phyloP scores from a whole-genome alignment of 179 eudicot species.

The Sideroxylon spinosum region DNA sequence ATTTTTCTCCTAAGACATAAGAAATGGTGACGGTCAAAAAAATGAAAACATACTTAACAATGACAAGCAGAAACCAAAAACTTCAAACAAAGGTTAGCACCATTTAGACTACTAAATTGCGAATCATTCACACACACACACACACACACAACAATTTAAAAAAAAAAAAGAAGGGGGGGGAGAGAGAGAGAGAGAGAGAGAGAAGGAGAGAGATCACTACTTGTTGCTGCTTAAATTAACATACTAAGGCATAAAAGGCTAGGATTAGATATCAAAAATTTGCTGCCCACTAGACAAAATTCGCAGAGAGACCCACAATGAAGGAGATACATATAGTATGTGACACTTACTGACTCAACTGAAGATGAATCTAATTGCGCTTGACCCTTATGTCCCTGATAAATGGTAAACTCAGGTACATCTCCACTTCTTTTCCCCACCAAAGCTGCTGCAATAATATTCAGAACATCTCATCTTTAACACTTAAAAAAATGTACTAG shows the following conservation, averaged over 20 bases:
- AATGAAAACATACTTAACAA: neutral
- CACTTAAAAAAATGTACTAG: too few species aligned
- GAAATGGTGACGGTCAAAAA: neutral
- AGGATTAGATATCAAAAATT: slow-evolving; percentile 1
- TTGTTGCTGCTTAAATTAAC: slow-evolving; percentile 12
- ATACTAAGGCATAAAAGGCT: slow-evolving; percentile 8
- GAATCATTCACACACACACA: too few species aligned
- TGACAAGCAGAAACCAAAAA: neutral
- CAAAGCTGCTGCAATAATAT: slow-evolving; percentile 12
- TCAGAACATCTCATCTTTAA: neutral
- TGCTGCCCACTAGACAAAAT: slow-evolving; percentile 13
- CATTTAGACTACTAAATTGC: too few species aligned
- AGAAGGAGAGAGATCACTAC: slow-evolving; percentile 2
- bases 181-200: neutral
- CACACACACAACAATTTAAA: too few species aligned
- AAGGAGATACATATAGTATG: neutral
- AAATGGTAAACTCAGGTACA: neutral
- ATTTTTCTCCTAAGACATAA: slow-evolving; percentile 8
- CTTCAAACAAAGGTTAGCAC: neutral
- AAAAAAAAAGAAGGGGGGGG: neutral
- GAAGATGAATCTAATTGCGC: neutral
- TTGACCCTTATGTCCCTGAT: neutral
- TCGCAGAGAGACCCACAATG: neutral
- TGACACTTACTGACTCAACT: slow-evolving; percentile 13
- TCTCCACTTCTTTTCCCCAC: slow-evolving; percentile 2